Evolutionary conservation across 768 basidiomycete species (phyloP).

Genomic region (Russula emetica): DNA sequence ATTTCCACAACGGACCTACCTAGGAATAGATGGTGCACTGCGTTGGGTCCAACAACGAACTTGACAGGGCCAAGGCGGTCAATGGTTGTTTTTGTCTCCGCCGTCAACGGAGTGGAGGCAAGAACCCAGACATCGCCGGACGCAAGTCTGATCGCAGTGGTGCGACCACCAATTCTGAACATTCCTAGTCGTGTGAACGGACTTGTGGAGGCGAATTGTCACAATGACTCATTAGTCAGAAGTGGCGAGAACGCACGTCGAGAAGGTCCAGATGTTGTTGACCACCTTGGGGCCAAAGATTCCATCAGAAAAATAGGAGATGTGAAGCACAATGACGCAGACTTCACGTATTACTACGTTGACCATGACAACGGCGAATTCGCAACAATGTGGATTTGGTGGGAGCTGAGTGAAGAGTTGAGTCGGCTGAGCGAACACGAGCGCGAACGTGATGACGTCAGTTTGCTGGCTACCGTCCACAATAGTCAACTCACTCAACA

Average conservation of each 20-base stretch:
- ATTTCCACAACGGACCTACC: constrained; percentile 35
- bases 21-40: constrained; percentile 57
- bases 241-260: constrained; percentile 41
- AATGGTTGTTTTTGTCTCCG: constrained; percentile 58
- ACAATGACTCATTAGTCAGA: neutral
- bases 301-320: neutral
- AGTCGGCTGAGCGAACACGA: too few species aligned
- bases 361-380: constrained; percentile 6
- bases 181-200: constrained; percentile 65
- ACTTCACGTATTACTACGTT: constrained; percentile 46
- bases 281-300: constrained; percentile 30
- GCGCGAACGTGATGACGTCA: neutral
- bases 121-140: constrained; percentile 74
- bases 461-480: neutral
- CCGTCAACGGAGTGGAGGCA: constrained; percentile 71
- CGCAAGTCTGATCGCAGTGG: constrained; percentile 70
- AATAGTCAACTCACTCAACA: neutral
- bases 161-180: constrained; percentile 75
- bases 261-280: constrained; percentile 61
- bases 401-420: too few species aligned
- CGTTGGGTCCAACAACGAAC: constrained; percentile 57
- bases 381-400: neutral
- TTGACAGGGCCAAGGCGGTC: constrained; percentile 65
- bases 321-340: neutral
- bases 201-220: constrained; percentile 34